Evolutionary conservation across 164 flowering plant genomes (phyloP).

Genomic region (Vitis riparia): DNA sequence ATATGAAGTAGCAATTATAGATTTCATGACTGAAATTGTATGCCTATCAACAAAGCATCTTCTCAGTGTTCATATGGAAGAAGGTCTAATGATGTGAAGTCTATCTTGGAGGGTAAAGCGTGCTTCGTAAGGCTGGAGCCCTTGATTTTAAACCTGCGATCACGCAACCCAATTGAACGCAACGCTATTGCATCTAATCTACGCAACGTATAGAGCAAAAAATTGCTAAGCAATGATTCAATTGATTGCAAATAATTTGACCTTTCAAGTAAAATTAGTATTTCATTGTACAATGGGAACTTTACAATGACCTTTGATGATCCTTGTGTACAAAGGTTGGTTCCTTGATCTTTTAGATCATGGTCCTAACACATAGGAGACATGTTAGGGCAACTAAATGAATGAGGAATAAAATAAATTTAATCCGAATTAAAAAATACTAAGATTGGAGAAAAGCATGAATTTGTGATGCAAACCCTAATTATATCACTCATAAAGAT

Average conservation of each 20-base stretch:
- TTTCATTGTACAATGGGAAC: background rate
- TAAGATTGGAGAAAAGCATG: background rate
- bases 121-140: slow-evolving; percentile 12
- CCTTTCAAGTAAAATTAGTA: background rate
- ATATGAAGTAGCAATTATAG: slow-evolving; percentile 21
- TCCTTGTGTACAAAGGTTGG: background rate
- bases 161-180: slow-evolving; percentile 5
- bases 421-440: background rate
- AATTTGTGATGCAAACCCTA: background rate
- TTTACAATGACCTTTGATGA: background rate
- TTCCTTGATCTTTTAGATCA: background rate
- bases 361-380: background rate
- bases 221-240: slow-evolving; percentile 14
- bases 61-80: slow-evolving; percentile 4
- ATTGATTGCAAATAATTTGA: slow-evolving; percentile 1
- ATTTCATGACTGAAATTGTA: slow-evolving; percentile 9
- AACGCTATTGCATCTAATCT: background rate
- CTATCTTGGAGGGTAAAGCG: slow-evolving; percentile 14
- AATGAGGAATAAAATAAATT: background rate
- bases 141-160: slow-evolving; percentile 7
- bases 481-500: background rate
- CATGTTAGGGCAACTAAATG: background rate
- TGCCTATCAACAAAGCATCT: slow-evolving; percentile 15
- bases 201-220: slow-evolving; percentile 1
- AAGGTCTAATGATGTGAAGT: slow-evolving; percentile 15